These are phyloP conservation scores for Ustilaginoidea virens DNA, from an alignment of 2,329 filamentous ascomycete genomes.

Conservation along the genomic window DNA sequence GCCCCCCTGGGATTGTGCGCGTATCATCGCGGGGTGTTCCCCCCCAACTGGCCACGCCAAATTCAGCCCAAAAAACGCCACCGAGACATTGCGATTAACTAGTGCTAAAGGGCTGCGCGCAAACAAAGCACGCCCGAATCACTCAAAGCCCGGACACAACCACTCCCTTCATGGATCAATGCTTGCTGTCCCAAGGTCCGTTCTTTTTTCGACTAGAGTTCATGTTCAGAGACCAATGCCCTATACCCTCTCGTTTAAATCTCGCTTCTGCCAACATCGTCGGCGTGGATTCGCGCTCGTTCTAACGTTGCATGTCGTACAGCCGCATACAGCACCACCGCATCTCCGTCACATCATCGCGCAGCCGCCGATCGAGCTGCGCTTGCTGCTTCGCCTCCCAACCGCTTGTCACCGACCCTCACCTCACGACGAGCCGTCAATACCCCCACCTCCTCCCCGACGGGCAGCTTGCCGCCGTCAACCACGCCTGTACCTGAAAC, in stretches of 20 bases:
- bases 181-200: too few relatives aligned
- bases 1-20: background rate
- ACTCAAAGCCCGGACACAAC: too few relatives aligned
- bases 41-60: background rate
- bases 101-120: too few relatives aligned
- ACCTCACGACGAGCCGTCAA: background rate
- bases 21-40: background rate
- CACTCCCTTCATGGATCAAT: too few relatives aligned
- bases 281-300: too few relatives aligned
- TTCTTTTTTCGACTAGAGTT: too few relatives aligned
- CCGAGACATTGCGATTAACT: background rate
- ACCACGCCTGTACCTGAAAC: conserved; percentile 9
- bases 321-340: background rate
- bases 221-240: too few relatives aligned
- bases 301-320: conserved; percentile 1
- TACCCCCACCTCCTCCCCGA: conserved; percentile 5
- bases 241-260: too few relatives aligned
- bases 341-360: conserved; percentile 10
- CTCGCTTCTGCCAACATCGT: too few relatives aligned
- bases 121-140: too few relatives aligned
- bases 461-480: too few relatives aligned
- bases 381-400: conserved; percentile 9
- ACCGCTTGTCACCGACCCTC: conserved; percentile 9
- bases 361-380: conserved; percentile 15
- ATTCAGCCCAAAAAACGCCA: background rate